These are phyloP conservation scores for Colletotrichum musae DNA, from an alignment of 2,329 filamentous ascomycete genomes.

Conservation along the genomic window DNA sequence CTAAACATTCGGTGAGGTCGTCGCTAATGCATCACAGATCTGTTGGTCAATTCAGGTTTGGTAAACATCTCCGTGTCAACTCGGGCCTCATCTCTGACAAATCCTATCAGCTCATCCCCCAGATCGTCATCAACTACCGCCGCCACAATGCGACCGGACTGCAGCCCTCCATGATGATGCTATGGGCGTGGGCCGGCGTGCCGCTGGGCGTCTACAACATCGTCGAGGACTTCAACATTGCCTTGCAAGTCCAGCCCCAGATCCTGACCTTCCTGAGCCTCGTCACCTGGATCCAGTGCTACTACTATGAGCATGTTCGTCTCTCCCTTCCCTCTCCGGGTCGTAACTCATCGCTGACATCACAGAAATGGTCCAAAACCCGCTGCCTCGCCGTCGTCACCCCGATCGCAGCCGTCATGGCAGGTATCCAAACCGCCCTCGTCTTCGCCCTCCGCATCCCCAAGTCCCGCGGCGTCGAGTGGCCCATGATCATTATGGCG, in stretches of 20 bases:
- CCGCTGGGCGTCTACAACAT: constrained; percentile 71
- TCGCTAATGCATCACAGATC: constrained; percentile 51
- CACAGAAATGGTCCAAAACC: constrained; percentile 65
- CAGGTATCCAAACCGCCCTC: constrained; percentile 70
- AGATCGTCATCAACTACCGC: constrained; percentile 78
- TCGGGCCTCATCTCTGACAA: not conserved
- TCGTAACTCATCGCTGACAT: constrained; percentile 14
- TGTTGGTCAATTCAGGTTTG: constrained; percentile 77
- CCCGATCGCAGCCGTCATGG: constrained; percentile 70
- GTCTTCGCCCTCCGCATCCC: constrained; percentile 70
- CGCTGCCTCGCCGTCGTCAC: constrained; percentile 64
- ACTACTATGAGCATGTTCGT: constrained; percentile 57
- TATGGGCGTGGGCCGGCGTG: constrained; percentile 78
- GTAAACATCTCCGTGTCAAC: constrained; percentile 10
- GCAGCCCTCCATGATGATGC: constrained; percentile 80
- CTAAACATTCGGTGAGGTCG: not conserved
- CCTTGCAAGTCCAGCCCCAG: constrained; percentile 59
- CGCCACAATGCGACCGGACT: constrained; percentile 76
- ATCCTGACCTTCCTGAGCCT: constrained; percentile 59
- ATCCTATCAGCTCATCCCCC: constrained; percentile 71
- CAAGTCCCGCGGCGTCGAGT: constrained; percentile 60
- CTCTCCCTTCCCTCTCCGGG: constrained; percentile 27
- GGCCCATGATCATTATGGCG: constrained; percentile 78
- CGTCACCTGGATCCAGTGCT: constrained; percentile 60
- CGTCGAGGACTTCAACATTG: constrained; percentile 57